These are phyloP conservation scores for Saitozyma podzolica DNA, from an alignment of 768 basidiomycete genomes.

Conservation along the genomic window DNA sequence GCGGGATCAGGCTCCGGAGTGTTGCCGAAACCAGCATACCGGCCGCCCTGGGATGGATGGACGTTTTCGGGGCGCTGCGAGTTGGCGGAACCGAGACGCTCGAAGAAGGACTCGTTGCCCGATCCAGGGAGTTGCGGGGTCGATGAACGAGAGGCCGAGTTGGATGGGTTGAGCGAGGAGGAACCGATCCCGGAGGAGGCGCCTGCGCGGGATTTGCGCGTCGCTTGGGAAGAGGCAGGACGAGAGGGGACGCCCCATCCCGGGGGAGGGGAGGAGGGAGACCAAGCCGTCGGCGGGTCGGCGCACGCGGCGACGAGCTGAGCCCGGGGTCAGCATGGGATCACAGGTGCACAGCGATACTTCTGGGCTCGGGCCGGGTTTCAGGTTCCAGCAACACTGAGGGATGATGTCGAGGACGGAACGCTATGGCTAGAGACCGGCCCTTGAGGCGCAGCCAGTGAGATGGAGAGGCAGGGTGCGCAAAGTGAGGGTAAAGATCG, in stretches of 20 bases:
- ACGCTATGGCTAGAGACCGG: too few species aligned
- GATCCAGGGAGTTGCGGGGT: slow-evolving; percentile 58
- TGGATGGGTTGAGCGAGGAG: slow-evolving; percentile 57
- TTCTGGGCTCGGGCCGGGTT: too few species aligned
- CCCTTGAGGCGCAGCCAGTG: too few species aligned
- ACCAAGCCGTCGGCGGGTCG: slow-evolving; percentile 71
- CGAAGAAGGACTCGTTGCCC: slow-evolving; percentile 85
- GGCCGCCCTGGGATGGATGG: slow-evolving; percentile 86
- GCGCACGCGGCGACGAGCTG: slow-evolving; percentile 74
- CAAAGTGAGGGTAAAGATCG: neutral
- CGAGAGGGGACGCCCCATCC: slow-evolving; percentile 59
- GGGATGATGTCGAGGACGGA: too few species aligned
- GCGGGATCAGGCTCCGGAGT: slow-evolving; percentile 63
- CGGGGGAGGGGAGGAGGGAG: slow-evolving; percentile 70
- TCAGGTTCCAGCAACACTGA: too few species aligned
- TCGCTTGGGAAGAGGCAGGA: slow-evolving; percentile 74
- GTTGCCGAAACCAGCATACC: slow-evolving; percentile 88
- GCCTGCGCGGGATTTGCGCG: slow-evolving; percentile 77
- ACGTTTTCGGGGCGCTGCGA: slow-evolving; percentile 72
- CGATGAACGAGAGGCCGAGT: slow-evolving; percentile 54
- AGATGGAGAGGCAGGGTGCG: neutral
- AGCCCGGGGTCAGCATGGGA: slow-evolving; percentile 3
- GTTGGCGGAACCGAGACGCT: slow-evolving; percentile 79
- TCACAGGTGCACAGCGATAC: neutral
- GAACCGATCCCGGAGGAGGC: slow-evolving; percentile 54